phyloP scores from a whole-genome alignment of 2,329 filamentous ascomycete genomes.

The Trichoderma polysporum region DNA sequence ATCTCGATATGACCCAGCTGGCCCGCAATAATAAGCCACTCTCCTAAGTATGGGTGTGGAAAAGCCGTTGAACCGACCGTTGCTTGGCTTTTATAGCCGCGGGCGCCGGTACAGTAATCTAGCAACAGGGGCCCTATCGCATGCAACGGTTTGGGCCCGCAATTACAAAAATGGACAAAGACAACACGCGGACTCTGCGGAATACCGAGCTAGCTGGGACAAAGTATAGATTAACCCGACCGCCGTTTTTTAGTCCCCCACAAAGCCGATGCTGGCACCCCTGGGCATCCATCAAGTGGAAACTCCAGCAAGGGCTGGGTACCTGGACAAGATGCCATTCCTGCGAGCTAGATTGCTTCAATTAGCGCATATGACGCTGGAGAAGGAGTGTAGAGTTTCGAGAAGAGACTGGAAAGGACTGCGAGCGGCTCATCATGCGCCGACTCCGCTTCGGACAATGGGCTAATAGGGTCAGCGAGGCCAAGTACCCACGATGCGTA shows the following conservation, averaged over 20 bases:
- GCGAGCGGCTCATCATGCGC: neutral
- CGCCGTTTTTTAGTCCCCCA: too few relatives aligned
- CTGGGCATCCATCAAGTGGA: neutral
- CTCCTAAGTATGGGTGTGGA: neutral
- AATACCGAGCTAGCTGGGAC: neutral
- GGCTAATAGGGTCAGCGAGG: neutral
- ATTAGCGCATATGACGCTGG: neutral
- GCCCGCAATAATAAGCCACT: neutral
- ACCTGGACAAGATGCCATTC: neutral
- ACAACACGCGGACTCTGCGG: neutral
- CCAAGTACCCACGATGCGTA: neutral
- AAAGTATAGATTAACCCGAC: neutral
- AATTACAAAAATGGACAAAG: neutral
- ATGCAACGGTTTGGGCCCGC: neutral
- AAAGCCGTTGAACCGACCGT: neutral
- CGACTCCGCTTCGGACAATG: neutral
- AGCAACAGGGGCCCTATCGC: neutral
- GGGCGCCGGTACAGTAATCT: too few relatives aligned
- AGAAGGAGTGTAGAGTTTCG: too few relatives aligned
- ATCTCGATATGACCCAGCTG: neutral
- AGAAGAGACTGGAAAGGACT: neutral
- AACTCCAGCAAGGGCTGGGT: neutral
- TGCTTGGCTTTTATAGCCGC: neutral
- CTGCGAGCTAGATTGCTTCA: neutral
- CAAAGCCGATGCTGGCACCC: neutral